Conservation (phyloP, 805 yeast genomes). For the Spathaspora hagerdaliae region DNA sequence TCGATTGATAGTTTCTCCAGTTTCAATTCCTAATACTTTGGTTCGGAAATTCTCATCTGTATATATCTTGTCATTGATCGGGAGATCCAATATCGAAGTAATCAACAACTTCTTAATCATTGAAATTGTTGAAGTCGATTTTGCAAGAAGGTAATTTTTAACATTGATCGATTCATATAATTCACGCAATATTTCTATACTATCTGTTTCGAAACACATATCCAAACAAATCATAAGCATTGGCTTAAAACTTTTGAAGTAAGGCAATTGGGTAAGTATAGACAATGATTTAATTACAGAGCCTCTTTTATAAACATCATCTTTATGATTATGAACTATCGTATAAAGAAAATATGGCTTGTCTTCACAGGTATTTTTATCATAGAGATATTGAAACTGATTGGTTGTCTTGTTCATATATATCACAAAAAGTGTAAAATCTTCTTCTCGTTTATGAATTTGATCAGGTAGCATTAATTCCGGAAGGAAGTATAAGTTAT, state of each 20-base stretch:
- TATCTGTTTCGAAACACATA: conserved; percentile 31
- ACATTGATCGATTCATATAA: conserved; percentile 30
- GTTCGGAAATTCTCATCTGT: conserved; percentile 35
- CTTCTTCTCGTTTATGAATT: conserved; percentile 53
- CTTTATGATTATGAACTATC: conserved; percentile 46
- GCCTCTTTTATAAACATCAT: conserved; percentile 49
- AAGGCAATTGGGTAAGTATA: conserved; percentile 49
- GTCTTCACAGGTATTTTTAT: conserved; percentile 27
- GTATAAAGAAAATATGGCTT: conserved; percentile 53
- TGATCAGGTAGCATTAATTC: conserved; percentile 63
- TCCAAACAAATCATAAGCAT: conserved; percentile 51
- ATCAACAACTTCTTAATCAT: conserved; percentile 34
- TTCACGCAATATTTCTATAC: conserved; percentile 17
- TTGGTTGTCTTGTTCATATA: conserved; percentile 39
- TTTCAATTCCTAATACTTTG: conserved; percentile 26
- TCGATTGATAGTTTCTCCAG: conserved; percentile 18
- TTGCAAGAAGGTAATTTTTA: conserved; percentile 21
- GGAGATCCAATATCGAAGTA: conserved; percentile 41
- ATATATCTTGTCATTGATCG: conserved; percentile 38
- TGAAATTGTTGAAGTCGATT: conserved; percentile 16
- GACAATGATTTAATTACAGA: conserved; percentile 57
- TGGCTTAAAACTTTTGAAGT: conserved; percentile 57
- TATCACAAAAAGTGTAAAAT: conserved; percentile 53
- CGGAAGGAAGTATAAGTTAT: conserved; percentile 39
- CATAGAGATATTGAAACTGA: conserved; percentile 34